A percentile compares a stretch with the other conserved stretches of the same genome.
phyloP scores from a whole-genome alignment of 768 basidiomycete genomes.

The Ramaria sp. region DNA sequence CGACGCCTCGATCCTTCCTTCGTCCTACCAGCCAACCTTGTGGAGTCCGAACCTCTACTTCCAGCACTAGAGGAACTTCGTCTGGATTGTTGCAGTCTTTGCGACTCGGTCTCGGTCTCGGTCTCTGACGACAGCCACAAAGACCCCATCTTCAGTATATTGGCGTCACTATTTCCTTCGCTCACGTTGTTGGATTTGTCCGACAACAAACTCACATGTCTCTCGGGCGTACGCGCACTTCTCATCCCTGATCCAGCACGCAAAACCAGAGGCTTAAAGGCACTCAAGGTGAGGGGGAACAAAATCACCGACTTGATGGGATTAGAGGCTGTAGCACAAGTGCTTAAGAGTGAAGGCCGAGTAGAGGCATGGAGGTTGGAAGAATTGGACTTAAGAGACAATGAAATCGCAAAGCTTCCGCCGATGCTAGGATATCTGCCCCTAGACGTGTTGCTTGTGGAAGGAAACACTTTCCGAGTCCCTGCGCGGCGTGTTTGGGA shows the following conservation, averaged over 20 bases:
- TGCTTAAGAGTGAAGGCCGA: conserved; percentile 54
- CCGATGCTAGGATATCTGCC: conserved; percentile 65
- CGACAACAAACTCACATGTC: conserved; percentile 54
- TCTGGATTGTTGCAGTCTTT: conserved; percentile 62
- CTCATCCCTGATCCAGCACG: conserved; percentile 14
- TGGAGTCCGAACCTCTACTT: conserved; percentile 29
- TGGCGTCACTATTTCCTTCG: conserved; percentile 61
- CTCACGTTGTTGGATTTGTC: conserved; percentile 61
- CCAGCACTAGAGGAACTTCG: conserved; percentile 65
- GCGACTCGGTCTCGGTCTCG: conserved; percentile 45
- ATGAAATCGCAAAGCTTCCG: conserved; percentile 61
- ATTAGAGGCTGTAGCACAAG: conserved; percentile 47
- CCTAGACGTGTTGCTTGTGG: conserved; percentile 72
- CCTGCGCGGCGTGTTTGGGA: conserved; percentile 79
- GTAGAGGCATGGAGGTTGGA: conserved; percentile 67
- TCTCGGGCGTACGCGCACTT: conserved; percentile 29
- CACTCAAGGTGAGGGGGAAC: conserved; percentile 63
- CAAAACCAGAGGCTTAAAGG: conserved; percentile 40
- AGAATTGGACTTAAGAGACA: conserved; percentile 75
- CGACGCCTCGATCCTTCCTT: conserved; percentile 60
- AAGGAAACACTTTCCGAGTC: conserved; percentile 76
- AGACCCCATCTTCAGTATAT: conserved; percentile 46
- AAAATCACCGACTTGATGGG: conserved; percentile 50
- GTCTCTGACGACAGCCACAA: conserved; percentile 20
- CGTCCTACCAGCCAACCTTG: conserved; percentile 30